Evolutionary conservation across 164 flowering plant genomes (phyloP), one percentile per base, ranked within the genome.

Genomic region (Malania oleifera): DNA sequence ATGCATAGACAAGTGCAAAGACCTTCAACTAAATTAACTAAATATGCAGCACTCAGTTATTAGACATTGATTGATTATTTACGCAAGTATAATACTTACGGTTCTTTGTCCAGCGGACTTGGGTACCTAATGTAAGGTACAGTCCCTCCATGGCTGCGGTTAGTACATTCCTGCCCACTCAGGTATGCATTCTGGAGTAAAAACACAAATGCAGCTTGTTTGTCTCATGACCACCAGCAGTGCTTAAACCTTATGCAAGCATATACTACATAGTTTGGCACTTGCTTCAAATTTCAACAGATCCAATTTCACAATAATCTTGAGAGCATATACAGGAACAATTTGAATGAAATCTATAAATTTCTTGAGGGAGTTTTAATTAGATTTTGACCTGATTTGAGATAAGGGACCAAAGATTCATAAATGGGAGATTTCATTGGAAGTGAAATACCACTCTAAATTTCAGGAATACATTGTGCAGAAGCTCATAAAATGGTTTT

Each of bases 111-210:
- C 1, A 26, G 9, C 25, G 57, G 66, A 37, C 55, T 67, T 3
- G 74, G 78, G 46, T 61, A 66, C 28, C 67, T 71, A n/a, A 78
- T 74, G 67, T 69, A 73, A 54, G 72, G 52, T 15, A 76, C 55
- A 19, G 77, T 60, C 24, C 55, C 77, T 44, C 66, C 61, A 2
- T 0, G 60, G n/a, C 62, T 35, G 55, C 70, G 55, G 64, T 61
- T 63, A 31, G 28, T 19, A 59, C 85, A 76, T 13, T 74, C 75
- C 56, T 63, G 68, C 43, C 56, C 66, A 65, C 91, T 82, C 26
- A 85, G 54, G 67, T 85, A 87, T 3, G 67, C 77, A 70, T 85
- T 72, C 95, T 87, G 71, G 39, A 55, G 12, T 52, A 44, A 10
- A 35, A 52, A 39, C 34, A 8, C 7, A 52, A 13, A 10, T 27